phyloP scores from a whole-genome alignment of 2,329 filamentous ascomycete genomes.

The Rutstroemia sp. region DNA sequence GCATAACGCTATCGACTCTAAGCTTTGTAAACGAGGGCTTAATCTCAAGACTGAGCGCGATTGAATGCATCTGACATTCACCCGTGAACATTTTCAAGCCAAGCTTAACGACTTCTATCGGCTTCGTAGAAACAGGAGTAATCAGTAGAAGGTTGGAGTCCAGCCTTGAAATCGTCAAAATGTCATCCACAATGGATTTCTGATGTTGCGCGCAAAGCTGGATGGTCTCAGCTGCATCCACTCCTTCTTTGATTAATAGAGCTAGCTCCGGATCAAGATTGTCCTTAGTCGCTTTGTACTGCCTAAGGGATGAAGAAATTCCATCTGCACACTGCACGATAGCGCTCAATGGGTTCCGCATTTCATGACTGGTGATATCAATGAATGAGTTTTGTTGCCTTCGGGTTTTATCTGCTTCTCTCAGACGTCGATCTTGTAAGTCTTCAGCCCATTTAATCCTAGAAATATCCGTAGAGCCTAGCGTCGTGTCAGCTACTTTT shows the following conservation, averaged over 20 bases:
- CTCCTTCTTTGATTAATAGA: constrained; percentile 44
- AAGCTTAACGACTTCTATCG: constrained; percentile 56
- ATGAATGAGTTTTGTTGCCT: constrained; percentile 74
- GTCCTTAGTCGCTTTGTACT: neutral
- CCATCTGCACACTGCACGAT: constrained; percentile 66
- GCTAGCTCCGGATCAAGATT: constrained; percentile 35
- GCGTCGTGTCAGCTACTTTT: constrained; percentile 37
- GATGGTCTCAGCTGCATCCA: constrained; percentile 77
- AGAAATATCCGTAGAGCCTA: constrained; percentile 79
- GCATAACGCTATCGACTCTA: constrained; percentile 61
- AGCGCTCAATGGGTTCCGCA: constrained; percentile 68
- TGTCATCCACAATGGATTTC: constrained; percentile 63
- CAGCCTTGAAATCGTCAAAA: constrained; percentile 60
- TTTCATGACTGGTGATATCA: constrained; percentile 66
- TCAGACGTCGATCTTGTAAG: constrained; percentile 31
- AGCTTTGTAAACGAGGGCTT: constrained; percentile 60
- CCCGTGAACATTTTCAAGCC: constrained; percentile 74
- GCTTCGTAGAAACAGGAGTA: constrained; percentile 62
- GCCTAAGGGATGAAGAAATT: constrained; percentile 13
- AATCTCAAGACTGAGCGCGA: constrained; percentile 61
- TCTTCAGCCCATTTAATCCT: constrained; percentile 70
- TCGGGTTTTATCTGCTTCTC: constrained; percentile 49
- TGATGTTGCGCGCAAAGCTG: constrained; percentile 69
- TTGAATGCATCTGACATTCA: constrained; percentile 64
- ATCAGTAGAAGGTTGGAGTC: constrained; percentile 65